These are phyloP conservation scores for Trichoderma sp. DNA, from an alignment of 2,329 filamentous ascomycete species.

Conservation along the genomic window DNA sequence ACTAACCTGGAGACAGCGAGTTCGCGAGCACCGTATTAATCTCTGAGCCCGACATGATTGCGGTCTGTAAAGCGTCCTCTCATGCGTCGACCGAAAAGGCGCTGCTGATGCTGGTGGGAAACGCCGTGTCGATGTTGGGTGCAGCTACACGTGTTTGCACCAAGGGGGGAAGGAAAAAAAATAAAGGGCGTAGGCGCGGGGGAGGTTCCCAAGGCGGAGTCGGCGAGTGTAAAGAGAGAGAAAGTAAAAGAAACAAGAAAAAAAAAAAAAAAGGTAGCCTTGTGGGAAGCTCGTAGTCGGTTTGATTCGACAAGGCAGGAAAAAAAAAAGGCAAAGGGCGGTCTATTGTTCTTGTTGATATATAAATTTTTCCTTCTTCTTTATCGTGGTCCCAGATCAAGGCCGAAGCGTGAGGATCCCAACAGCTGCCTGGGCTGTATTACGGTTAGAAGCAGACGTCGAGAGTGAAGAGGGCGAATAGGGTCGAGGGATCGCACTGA, in stretches of 20 bases:
- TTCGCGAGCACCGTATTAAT: slow-evolving; percentile 97
- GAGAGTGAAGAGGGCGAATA: slow-evolving; percentile 26
- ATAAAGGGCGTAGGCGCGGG: slow-evolving; percentile 33
- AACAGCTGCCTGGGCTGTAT: slow-evolving; percentile 30
- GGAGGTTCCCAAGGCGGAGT: slow-evolving; percentile 29
- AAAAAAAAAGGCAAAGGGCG: slow-evolving; percentile 25
- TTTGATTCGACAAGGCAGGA: slow-evolving; percentile 18
- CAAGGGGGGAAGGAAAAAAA: slow-evolving; percentile 29
- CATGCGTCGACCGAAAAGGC: slow-evolving; percentile 42
- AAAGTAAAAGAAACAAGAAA: slow-evolving; percentile 1
- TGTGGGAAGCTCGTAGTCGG: slow-evolving; percentile 21
- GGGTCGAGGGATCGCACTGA: slow-evolving; percentile 28
- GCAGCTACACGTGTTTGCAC: slow-evolving; percentile 37
- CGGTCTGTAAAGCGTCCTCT: slow-evolving; percentile 42
- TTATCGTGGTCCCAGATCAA: slow-evolving; percentile 13
- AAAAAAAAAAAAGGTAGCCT: slow-evolving; percentile 22
- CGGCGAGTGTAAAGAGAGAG: background rate
- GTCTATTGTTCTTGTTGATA: slow-evolving; percentile 26
- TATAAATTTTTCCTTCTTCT: slow-evolving; percentile 1
- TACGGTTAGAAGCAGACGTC: slow-evolving; percentile 25
- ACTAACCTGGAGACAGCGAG: slow-evolving; percentile 91
- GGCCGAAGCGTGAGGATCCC: slow-evolving; percentile 24
- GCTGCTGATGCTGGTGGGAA: slow-evolving; percentile 33
- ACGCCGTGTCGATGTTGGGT: slow-evolving; percentile 30
- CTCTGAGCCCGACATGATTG: slow-evolving; percentile 76